Conservation (phyloP, 495 filamentous ascomycete species). For the Umbilicaria muhlenbergii region DNA sequence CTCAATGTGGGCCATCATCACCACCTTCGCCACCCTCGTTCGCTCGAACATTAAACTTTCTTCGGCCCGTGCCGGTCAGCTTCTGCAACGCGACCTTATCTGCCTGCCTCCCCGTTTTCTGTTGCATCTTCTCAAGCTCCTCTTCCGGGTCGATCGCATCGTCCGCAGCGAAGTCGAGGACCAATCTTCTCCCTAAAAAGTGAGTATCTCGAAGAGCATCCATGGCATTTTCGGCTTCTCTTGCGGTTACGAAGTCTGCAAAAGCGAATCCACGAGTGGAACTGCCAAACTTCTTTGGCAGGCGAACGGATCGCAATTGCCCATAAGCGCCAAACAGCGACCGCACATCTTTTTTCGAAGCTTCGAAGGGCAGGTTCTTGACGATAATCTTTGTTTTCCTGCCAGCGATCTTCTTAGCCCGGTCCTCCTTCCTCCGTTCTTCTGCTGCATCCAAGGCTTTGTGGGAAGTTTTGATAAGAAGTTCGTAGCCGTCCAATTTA, state of each 20-base stretch:
- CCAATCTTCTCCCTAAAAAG: conserved; percentile 72
- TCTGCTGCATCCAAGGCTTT: conserved; percentile 75
- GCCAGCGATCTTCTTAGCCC: conserved; percentile 54
- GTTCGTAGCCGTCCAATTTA: conserved; percentile 67
- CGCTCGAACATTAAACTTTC: conserved; percentile 58
- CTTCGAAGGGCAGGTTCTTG: conserved; percentile 96
- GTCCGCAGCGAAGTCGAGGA: conserved; percentile 75
- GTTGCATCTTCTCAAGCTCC: conserved; percentile 89
- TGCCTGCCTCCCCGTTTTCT: conserved; percentile 76
- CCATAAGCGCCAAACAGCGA: conserved; percentile 78
- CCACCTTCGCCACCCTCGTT: conserved; percentile 43
- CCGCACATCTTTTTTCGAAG: conserved; percentile 79
- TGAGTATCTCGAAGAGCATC: conserved; percentile 84
- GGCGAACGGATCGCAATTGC: conserved; percentile 74
- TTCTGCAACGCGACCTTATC: conserved; percentile 79
- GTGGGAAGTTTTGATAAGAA: conserved; percentile 71
- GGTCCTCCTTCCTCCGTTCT: conserved; percentile 65
- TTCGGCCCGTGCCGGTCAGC: conserved; percentile 66
- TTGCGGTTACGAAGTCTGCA: conserved; percentile 82
- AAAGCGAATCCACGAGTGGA: conserved; percentile 88
- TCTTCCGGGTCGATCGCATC: conserved; percentile 84
- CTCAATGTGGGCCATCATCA: conserved; percentile 17
- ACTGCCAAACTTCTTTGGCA: conserved; percentile 88
- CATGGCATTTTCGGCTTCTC: conserved; percentile 88
- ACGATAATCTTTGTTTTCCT: conserved; percentile 85